Evolutionary conservation across 179 eudicot genomes (phyloP).

Genomic region (Silene coronaria): DNA sequence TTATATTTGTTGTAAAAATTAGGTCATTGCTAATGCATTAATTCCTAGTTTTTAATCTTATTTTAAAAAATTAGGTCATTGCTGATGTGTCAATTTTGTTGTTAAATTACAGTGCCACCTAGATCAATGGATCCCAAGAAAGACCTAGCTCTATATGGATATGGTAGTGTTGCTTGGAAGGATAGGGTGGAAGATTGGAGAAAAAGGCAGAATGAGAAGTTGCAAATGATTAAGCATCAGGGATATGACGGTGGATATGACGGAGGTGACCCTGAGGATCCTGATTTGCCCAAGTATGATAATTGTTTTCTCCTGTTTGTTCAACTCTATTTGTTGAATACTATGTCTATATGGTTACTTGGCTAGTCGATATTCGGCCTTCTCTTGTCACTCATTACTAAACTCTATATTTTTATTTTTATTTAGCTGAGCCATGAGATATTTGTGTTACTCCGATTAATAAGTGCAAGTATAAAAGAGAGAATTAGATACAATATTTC

Average conservation of each 20-base stretch:
- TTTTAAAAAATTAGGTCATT: not conserved
- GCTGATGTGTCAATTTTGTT: not conserved
- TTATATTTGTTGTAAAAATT: not conserved
- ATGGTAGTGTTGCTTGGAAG: conserved; percentile 98
- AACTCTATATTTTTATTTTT: not conserved
- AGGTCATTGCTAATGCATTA: not conserved
- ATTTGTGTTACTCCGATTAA: not conserved
- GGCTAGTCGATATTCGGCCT: not conserved
- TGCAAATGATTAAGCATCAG: conserved; percentile 63
- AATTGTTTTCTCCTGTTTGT: not conserved
- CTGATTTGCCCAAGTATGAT: conserved; percentile 68
- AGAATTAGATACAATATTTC: not conserved
- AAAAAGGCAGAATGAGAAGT: conserved; percentile 73
- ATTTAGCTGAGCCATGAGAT: not conserved
- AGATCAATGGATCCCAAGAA: conserved; percentile 80
- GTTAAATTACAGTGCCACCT: conserved; percentile 53
- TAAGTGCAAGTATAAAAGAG: not conserved
- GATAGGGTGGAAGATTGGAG: conserved; percentile 97
- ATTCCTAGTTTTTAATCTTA: too few relatives aligned
- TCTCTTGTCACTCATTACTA: conserved; percentile 5
- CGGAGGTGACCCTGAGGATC: conserved; percentile 59
- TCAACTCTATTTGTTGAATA: not conserved
- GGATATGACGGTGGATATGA: conserved; percentile 48
- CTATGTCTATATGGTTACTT: not conserved
- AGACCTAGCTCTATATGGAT: conserved; percentile 79